Percentiles rank a stretch among this genome's conserved stretches.
phyloP scores from a whole-genome alignment of 179 eudicot species.

The Beta lomatogona region DNA sequence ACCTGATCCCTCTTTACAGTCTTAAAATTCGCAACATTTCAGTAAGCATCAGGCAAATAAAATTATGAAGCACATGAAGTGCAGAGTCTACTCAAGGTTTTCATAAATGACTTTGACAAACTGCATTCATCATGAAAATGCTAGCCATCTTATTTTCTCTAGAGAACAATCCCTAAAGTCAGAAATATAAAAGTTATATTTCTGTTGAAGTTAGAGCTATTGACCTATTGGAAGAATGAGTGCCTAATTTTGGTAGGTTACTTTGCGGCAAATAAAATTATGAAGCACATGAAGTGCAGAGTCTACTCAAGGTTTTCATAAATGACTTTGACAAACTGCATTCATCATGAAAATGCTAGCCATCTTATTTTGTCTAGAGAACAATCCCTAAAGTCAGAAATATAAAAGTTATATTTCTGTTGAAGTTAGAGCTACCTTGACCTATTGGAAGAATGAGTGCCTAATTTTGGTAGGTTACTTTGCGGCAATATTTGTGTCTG shows the following conservation, averaged over 20 bases:
- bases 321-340: not conserved
- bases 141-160: not conserved
- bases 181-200: slow-evolving; percentile 4
- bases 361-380: not conserved
- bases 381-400: not conserved
- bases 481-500: not conserved
- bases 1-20: not conserved
- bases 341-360: not conserved
- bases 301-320: not conserved
- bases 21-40: not conserved
- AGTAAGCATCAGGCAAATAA: not conserved
- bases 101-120: slow-evolving; percentile 5
- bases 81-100: not conserved
- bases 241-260: slow-evolving; percentile 2
- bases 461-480: not conserved
- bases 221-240: slow-evolving; percentile 12
- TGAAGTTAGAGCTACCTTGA: slow-evolving; percentile 2
- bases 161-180: not conserved
- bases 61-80: not conserved
- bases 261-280: not conserved
- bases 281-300: not conserved
- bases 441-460: slow-evolving; percentile 13
- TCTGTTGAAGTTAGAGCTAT: not conserved
- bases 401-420: not conserved
- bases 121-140: not conserved